Percentiles rank a stretch among this genome's conserved stretches.
phyloP scores from a whole-genome alignment of 2,329 filamentous ascomycete genomes.

The Stemphylium beticola region DNA sequence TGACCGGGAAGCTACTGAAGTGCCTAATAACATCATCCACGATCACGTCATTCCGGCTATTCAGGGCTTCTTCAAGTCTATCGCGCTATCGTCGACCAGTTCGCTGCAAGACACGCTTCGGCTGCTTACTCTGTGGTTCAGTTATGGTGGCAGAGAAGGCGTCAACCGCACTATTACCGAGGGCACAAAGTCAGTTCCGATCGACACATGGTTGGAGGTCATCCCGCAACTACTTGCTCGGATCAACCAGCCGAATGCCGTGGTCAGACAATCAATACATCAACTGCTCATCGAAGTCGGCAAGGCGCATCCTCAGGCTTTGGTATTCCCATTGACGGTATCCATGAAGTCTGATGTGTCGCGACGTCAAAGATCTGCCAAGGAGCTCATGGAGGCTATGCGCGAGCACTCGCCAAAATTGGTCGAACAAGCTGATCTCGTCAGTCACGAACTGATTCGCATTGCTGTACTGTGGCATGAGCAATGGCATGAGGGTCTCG shows the following conservation, averaged over 20 bases:
- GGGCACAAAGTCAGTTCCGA: slow-evolving; percentile 87
- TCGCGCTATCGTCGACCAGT: slow-evolving; percentile 86
- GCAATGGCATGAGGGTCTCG: slow-evolving; percentile 96
- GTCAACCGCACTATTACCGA: slow-evolving; percentile 89
- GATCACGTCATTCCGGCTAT: slow-evolving; percentile 95
- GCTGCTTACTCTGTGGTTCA: slow-evolving; percentile 94
- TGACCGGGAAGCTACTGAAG: slow-evolving; percentile 63
- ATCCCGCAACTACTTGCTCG: slow-evolving; percentile 96
- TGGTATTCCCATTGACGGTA: slow-evolving; percentile 96
- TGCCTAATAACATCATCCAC: slow-evolving; percentile 72
- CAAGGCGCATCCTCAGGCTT: slow-evolving; percentile 89
- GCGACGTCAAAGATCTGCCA: slow-evolving; percentile 83
- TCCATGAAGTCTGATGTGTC: slow-evolving; percentile 95
- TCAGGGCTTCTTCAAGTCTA: slow-evolving; percentile 96
- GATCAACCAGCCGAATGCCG: slow-evolving; percentile 92
- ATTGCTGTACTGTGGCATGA: slow-evolving; percentile 99
- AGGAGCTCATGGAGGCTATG: slow-evolving; percentile 97
- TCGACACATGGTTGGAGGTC: slow-evolving; percentile 98
- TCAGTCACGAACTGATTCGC: slow-evolving; percentile 95
- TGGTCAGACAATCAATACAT: slow-evolving; percentile 89
- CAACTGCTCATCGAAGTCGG: slow-evolving; percentile 92
- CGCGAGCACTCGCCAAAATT: slow-evolving; percentile 89
- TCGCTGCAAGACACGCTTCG: slow-evolving; percentile 95
- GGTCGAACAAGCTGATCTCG: slow-evolving; percentile 92
- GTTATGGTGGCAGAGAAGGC: slow-evolving; percentile 84